phyloP scores from a whole-genome alignment of 2,329 filamentous ascomycete species.

The Clarireedia hainanense region DNA sequence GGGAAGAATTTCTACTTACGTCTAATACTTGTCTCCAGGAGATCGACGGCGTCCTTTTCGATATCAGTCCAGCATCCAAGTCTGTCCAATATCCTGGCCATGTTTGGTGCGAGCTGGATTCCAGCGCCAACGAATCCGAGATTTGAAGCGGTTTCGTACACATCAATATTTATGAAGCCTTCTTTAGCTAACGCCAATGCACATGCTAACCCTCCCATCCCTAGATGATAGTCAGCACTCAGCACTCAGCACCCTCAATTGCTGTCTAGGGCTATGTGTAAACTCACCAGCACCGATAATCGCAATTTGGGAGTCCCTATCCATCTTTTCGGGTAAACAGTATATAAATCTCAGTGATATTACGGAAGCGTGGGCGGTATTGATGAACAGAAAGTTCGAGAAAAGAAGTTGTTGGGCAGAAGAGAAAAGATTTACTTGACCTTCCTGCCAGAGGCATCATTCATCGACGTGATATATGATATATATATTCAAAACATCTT shows the following conservation, averaged over 20 bases:
- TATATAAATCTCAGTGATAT: not conserved
- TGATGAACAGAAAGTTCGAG: too few species aligned
- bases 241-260: too few species aligned
- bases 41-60: slow-evolving; percentile 60
- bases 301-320: slow-evolving; percentile 29
- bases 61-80: slow-evolving; percentile 68
- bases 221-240: slow-evolving; percentile 31
- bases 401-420: too few species aligned
- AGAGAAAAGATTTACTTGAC: too few species aligned
- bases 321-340: not conserved
- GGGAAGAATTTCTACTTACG: slow-evolving; percentile 34
- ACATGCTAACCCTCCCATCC: slow-evolving; percentile 70
- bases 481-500: not conserved
- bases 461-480: not conserved
- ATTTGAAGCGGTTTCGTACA: slow-evolving; percentile 66
- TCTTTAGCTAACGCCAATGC: slow-evolving; percentile 68
- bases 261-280: not conserved
- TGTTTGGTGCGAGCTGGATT: slow-evolving; percentile 78
- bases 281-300: slow-evolving; percentile 41
- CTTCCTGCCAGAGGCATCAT: too few species aligned
- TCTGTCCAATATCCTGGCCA: slow-evolving; percentile 66
- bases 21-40: slow-evolving; percentile 65
- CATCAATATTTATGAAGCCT: slow-evolving; percentile 64
- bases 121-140: slow-evolving; percentile 79
- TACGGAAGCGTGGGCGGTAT: too few species aligned